Evolutionary conservation across 2,329 filamentous ascomycete genomes (phyloP).

Genomic region (Zymoseptoria brevis): DNA sequence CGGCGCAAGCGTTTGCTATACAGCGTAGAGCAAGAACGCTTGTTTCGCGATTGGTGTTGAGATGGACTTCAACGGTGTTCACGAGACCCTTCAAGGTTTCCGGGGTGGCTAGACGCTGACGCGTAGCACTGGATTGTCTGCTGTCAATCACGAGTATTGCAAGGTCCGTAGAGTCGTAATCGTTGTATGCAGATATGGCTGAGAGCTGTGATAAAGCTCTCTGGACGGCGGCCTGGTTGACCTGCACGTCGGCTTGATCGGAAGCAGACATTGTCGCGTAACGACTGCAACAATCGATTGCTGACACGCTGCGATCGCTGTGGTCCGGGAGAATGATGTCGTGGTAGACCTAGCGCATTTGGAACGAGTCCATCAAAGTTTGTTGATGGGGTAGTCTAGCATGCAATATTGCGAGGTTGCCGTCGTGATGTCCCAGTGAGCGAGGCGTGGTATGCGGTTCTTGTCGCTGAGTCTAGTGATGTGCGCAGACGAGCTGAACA

Average conservation of each 20-base stretch:
- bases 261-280: background rate
- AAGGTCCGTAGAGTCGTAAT: slow-evolving; percentile 2
- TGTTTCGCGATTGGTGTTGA: slow-evolving; percentile 7
- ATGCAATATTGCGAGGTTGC: too few species aligned
- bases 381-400: too few species aligned
- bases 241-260: background rate
- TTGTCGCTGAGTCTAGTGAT: too few species aligned
- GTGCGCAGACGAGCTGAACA: too few species aligned
- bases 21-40: slow-evolving; percentile 19
- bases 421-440: too few species aligned
- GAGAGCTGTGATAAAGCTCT: slow-evolving; percentile 1
- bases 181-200: background rate
- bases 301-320: too few species aligned
- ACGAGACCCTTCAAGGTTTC: slow-evolving; percentile 9
- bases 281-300: background rate
- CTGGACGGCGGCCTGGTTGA: background rate
- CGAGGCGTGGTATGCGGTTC: too few species aligned
- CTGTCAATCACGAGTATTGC: slow-evolving; percentile 16
- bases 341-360: too few species aligned
- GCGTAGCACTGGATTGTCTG: slow-evolving; percentile 8
- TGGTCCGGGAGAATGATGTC: too few species aligned
- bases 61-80: slow-evolving; percentile 6
- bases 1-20: slow-evolving; percentile 27
- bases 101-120: slow-evolving; percentile 10
- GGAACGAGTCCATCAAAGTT: too few species aligned